Evolutionary conservation across 2,329 filamentous ascomycete genomes (phyloP), one percentile per base, ranked within the genome.

Genomic region (Aphanocladium album): DNA sequence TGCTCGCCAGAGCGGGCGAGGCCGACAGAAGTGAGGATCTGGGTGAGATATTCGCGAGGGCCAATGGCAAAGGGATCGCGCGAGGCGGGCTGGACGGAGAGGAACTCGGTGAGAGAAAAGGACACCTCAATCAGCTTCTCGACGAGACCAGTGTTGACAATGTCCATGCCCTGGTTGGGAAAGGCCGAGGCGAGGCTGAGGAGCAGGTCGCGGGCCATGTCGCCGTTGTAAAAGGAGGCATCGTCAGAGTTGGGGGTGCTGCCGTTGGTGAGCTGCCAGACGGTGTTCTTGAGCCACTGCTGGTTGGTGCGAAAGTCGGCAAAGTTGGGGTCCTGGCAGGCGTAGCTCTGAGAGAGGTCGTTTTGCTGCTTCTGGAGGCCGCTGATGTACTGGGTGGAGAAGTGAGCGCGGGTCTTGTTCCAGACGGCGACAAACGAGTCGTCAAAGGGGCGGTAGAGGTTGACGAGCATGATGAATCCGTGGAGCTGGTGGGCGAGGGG

Each of bases 111-210:
- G 63, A 95, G 79, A 17, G 87, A 86, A 71, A 83, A 89, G 14
- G 89, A 86, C 39, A 93, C 83, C 65, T 93, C 89, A 67, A 95
- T 84, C 14, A 96, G 76, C 70, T 93, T 93, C 70, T 93, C 90
- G 62, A 95, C 85, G 73, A 96, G 72, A 27, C 89, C 89, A 43
- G 90, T 83, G 19, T 88, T 89, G 65, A 93, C 81, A 3, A 93
- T 78, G 64, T 93, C 90, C 77, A 91, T 87, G 47, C 86, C 86
- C 65, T 87, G 82, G 39, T 85, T 84, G 0, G 88, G 87, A 68
- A 95, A 89, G 57, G 89, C 84, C 17, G 86, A 84, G 5, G 89
- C 87, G 73, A 93, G 85, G 16, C 82, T 81, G 23, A 82, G 75
- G 27, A 90, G 68, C 8, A 91, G 68, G 61, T 90, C 87, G 50